Evolutionary conservation across 2,329 filamentous ascomycete genomes (phyloP).

Genomic region (Pseudopithomyces chartarum): DNA sequence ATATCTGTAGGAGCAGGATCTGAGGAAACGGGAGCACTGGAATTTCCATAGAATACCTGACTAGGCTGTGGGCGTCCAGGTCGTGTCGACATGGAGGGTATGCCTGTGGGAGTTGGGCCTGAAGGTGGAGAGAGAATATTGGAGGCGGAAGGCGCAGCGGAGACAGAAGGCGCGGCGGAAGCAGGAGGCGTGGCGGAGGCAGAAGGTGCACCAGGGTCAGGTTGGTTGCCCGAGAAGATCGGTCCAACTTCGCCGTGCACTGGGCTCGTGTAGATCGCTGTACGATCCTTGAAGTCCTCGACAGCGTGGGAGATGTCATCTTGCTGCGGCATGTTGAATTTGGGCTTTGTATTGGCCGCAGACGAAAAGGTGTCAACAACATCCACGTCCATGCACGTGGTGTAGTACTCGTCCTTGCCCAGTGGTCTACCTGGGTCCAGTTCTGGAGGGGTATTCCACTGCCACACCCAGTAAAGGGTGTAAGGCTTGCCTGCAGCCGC

Average conservation of each 20-base stretch:
- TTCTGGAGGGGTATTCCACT: constrained; percentile 63
- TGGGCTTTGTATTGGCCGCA: constrained; percentile 15
- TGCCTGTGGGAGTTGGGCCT: background rate
- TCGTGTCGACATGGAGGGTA: constrained; percentile 2
- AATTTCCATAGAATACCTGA: no score
- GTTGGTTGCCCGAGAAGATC: constrained; percentile 20
- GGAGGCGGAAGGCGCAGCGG: constrained; percentile 13
- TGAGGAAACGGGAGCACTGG: background rate
- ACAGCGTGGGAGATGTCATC: constrained; percentile 50
- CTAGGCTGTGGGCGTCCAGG: constrained; percentile 1
- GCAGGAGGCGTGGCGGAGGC: constrained; percentile 9
- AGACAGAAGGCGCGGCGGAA: background rate
- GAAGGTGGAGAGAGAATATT: background rate
- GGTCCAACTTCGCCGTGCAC: constrained; percentile 35
- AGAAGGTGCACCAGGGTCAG: constrained; percentile 11
- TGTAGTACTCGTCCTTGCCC: constrained; percentile 59
- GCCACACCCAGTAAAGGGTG: constrained; percentile 96
- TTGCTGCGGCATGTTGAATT: constrained; percentile 41
- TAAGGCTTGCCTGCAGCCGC: constrained; percentile 67
- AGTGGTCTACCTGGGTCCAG: constrained; percentile 11
- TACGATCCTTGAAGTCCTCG: constrained; percentile 46
- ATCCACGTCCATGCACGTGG: constrained; percentile 62
- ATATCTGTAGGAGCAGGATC: background rate
- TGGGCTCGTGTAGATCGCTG: constrained; percentile 41
- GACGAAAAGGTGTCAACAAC: constrained; percentile 42